These are phyloP conservation scores for Stephanodiscus triporus DNA, from an alignment of 108 stramenopile genomes.

Conservation along the genomic window DNA sequence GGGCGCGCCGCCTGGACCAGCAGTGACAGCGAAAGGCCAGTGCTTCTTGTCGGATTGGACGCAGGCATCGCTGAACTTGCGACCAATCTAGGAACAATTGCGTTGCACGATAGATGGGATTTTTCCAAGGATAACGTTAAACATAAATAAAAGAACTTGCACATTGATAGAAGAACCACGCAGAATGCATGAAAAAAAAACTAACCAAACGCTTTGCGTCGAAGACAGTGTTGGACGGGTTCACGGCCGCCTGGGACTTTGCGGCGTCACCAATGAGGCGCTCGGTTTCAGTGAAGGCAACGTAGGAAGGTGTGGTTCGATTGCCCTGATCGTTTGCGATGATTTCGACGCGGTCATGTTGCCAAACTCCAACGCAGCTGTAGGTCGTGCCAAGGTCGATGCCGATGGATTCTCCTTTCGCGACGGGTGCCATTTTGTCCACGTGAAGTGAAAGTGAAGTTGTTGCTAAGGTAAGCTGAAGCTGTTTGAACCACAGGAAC, in stretches of 20 bases:
- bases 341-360: slow-evolving; percentile 79
- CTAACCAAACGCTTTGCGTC: slow-evolving; percentile 75
- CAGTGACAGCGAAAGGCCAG: slow-evolving; percentile 73
- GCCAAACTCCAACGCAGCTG: slow-evolving; percentile 79
- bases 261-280: slow-evolving; percentile 81
- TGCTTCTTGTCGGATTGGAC: slow-evolving; percentile 87
- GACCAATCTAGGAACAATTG: slow-evolving; percentile 47
- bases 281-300: slow-evolving; percentile 67
- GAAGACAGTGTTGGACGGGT: slow-evolving; percentile 81
- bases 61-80: slow-evolving; percentile 62
- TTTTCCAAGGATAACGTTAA: no score
- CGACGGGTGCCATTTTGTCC: no score
- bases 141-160: no score
- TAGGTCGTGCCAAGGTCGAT: slow-evolving; percentile 53
- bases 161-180: no score
- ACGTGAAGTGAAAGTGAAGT: no score
- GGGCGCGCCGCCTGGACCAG: slow-evolving; percentile 86
- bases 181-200: slow-evolving; percentile 20
- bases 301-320: slow-evolving; percentile 83
- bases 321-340: slow-evolving; percentile 85
- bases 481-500: no score
- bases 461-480: no score
- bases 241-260: slow-evolving; percentile 79
- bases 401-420: slow-evolving; percentile 23
- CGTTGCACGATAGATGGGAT: no score